phyloP scores from a whole-genome alignment of 2,329 filamentous ascomycete genomes.

The Metarhizium brunneum region DNA sequence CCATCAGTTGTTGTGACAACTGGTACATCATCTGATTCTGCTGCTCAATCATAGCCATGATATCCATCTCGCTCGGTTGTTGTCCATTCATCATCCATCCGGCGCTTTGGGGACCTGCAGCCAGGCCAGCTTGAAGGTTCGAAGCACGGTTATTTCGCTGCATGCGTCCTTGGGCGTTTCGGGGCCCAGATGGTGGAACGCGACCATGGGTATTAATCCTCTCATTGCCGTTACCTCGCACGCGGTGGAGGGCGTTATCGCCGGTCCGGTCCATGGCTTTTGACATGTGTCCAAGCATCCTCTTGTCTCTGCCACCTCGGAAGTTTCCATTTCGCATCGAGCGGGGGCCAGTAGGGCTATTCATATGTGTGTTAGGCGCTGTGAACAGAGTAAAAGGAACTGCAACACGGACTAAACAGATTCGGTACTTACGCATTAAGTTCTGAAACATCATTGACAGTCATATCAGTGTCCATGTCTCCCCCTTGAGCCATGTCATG shows the following conservation, averaged over 20 bases:
- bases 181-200: conserved; percentile 62
- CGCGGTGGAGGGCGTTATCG: conserved; percentile 72
- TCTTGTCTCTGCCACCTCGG: conserved; percentile 59
- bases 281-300: conserved; percentile 77
- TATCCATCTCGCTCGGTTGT: conserved; percentile 42
- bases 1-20: conserved; percentile 54
- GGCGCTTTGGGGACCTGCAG: conserved; percentile 25
- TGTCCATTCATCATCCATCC: conserved; percentile 39
- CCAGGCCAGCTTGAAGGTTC: conserved; percentile 41
- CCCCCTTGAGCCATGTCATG: conserved; percentile 25
- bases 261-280: conserved; percentile 70
- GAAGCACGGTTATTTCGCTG: conserved; percentile 36
- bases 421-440: conserved; percentile 47
- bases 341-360: conserved; percentile 85
- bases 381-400: not conserved
- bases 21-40: conserved; percentile 81
- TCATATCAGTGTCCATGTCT: conserved; percentile 66
- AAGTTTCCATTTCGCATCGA: conserved; percentile 73
- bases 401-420: not conserved
- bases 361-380: not conserved
- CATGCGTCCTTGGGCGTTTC: conserved; percentile 42
- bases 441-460: conserved; percentile 40
- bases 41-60: conserved; percentile 74
- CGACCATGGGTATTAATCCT: conserved; percentile 73
- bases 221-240: conserved; percentile 64